Evolutionary conservation across 257 asterid species (phyloP), one percentile per base, ranked within the genome.

Genomic region (Penstemon newberryi): DNA sequence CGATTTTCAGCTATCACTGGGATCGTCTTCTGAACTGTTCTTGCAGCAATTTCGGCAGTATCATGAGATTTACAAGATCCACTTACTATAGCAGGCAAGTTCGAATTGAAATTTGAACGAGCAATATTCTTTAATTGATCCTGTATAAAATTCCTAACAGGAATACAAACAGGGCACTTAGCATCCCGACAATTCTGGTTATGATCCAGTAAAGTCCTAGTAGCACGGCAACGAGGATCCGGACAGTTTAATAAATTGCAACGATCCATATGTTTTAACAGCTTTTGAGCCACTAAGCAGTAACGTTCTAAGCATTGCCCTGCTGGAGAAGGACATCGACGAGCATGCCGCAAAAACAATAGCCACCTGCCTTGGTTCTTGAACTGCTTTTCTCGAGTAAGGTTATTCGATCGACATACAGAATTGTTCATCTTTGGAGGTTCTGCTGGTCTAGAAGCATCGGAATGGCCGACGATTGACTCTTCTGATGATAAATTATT

Each of bases 101-200:
- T 83, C 40, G 92, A 79, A 76, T 66, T 83, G 74, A 55, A 55
- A 66, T 75, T 88, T 55, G 88, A 60, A 60, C 82, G 79, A 70
- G 87, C 72, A 58, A 51, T 39, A 44, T 86, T 77, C 78, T 86
- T 86, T 38, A 76, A 49, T 8, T 81, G 95, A 8, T 86, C 81
- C 85, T 75, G 93, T 70, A 83, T 74, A 73, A 65, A 86, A 64
- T 74, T 83, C 79, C 78, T 89, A 53, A 91, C 96, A 70, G 96
- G 96, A 79, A 87, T 25, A 81, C 99, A 94, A 75, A 91, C 96
- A 39, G 96, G 96, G 80, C 99, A 94, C 77, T 64, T 84, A 69
- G 80, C 65, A 56, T 81, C 89, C 73, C 77, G 87, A 69, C 99
- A 94, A 33, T 69, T 80, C 82, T 73, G 83, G 70, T 84, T 67